Conservation (phyloP, 2,329 filamentous ascomycete species). For the Trichophaea hybrida region DNA sequence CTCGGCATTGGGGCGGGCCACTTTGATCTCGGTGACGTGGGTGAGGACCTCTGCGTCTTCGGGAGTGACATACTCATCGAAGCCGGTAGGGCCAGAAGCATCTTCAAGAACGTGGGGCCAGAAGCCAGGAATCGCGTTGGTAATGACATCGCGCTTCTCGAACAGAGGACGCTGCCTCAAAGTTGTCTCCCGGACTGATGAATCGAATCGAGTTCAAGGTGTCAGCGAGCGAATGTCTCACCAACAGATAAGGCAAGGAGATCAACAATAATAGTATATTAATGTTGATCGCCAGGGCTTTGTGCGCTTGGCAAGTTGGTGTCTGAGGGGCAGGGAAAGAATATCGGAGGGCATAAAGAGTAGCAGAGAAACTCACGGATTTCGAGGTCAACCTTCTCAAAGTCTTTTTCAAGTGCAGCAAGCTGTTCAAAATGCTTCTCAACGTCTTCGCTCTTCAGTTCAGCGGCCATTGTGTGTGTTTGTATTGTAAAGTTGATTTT, state of each 20-base stretch:
- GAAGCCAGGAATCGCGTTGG: conserved; percentile 68
- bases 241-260: too few species aligned
- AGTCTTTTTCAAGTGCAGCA: conserved; percentile 64
- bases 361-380: conserved; percentile 47
- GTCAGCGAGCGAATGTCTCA: neutral
- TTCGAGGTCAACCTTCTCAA: conserved; percentile 68
- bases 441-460: neutral
- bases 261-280: too few species aligned
- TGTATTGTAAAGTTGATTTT: neutral
- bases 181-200: conserved; percentile 30
- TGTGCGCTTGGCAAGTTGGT: too few species aligned
- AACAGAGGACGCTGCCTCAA: conserved; percentile 63
- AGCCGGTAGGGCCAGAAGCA: conserved; percentile 40
- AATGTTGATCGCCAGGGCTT: too few species aligned
- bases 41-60: conserved; percentile 60
- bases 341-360: neutral
- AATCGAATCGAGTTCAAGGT: neutral
- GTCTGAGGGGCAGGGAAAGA: conserved; percentile 7
- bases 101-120: conserved; percentile 90
- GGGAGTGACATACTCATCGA: conserved; percentile 78
- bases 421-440: conserved; percentile 33
- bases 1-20: conserved; percentile 38
- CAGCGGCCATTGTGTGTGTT: neutral
- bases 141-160: conserved; percentile 55
- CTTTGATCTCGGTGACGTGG: conserved; percentile 51